Evolutionary conservation across 106 monocot genomes (phyloP), one percentile per base, ranked within the genome.

Genomic region (Dendrobium chrysotoxum): DNA sequence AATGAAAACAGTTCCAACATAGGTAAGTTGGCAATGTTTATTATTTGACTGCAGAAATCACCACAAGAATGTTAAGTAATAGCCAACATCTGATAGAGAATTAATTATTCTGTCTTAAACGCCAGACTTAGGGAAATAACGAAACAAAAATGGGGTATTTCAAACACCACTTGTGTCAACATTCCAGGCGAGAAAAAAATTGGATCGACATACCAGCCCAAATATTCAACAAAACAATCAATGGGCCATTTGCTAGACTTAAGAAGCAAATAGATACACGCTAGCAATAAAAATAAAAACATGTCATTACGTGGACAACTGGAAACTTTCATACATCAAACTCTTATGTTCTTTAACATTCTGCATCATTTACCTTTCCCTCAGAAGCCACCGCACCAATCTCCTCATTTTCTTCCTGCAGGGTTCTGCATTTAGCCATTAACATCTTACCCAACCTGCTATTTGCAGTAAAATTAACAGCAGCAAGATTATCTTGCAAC

Each of bases 361-460:
- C 35, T 61, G 23, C 57, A 45, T 4, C 16, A 20, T 23, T 71
- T 90, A 92, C 96, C 88, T 98, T 98, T 83, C 98, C 98, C 87
- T 98, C 98, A 68, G 92, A 93, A 53, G 98, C 94, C 78, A 95
- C 85, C 53, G 92, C 88, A 38, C 95, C 98, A 80, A 98, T 95
- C 85, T 98, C 98, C 83, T 98, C 95, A 87, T 98, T 98, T 85
- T 98, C 98, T 76, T 91, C 92, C 78, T 92, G 94, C 72, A 98
- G 86, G 20, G 91, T 95, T 80, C 92, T 90, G 81, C 98, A 98
- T 84, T 98, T 98, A 25, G 98, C 89, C 98, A 98, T 93, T 80
- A 98, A 83, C 91, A 90, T 91, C 84, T 98, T 91, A 7, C 98
- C 98, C 75, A 91, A 84, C 79, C 87, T 95, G 83, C 95, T 95